Evolutionary conservation across 805 yeast genomes (phyloP).

Genomic region (Isabelozyma pseudorhagii): DNA sequence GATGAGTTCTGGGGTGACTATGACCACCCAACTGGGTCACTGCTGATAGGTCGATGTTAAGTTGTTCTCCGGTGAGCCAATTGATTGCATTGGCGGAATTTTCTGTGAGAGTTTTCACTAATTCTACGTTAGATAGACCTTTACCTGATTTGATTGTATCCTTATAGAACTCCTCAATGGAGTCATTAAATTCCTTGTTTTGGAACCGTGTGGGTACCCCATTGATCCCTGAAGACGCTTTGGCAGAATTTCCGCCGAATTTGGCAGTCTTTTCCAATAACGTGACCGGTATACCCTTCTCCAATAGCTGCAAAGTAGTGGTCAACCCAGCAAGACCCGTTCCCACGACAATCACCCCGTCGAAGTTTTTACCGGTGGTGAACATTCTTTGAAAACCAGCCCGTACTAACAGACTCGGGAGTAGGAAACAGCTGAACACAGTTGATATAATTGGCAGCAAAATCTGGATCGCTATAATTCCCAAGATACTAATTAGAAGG

Average conservation of each 20-base stretch:
- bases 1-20: slow-evolving; percentile 35
- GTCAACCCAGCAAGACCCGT: slow-evolving; percentile 57
- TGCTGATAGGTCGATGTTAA: slow-evolving; percentile 25
- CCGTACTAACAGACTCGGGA: not conserved
- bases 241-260: slow-evolving; percentile 58
- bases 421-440: not conserved
- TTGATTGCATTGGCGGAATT: slow-evolving; percentile 28
- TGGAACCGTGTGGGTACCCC: slow-evolving; percentile 34
- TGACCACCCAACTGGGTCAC: slow-evolving; percentile 41
- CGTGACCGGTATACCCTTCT: slow-evolving; percentile 38
- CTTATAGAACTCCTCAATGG: slow-evolving; percentile 18
- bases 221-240: slow-evolving; percentile 63
- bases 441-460: not conserved
- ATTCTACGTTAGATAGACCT: slow-evolving; percentile 17
- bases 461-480: not conserved
- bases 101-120: slow-evolving; percentile 21
- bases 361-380: not conserved
- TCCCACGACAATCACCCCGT: slow-evolving; percentile 42
- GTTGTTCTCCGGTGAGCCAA: slow-evolving; percentile 26
- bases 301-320: slow-evolving; percentile 35
- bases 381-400: not conserved
- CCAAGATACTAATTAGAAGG: not conserved
- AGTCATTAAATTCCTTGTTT: slow-evolving; percentile 16
- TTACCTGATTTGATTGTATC: slow-evolving; percentile 36
- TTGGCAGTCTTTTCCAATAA: slow-evolving; percentile 47